Percentiles rank a stretch among this genome's conserved stretches.
phyloP scores from a whole-genome alignment of 1,284 basidiomycete genomes.

The Wolfiporia cocos region DNA sequence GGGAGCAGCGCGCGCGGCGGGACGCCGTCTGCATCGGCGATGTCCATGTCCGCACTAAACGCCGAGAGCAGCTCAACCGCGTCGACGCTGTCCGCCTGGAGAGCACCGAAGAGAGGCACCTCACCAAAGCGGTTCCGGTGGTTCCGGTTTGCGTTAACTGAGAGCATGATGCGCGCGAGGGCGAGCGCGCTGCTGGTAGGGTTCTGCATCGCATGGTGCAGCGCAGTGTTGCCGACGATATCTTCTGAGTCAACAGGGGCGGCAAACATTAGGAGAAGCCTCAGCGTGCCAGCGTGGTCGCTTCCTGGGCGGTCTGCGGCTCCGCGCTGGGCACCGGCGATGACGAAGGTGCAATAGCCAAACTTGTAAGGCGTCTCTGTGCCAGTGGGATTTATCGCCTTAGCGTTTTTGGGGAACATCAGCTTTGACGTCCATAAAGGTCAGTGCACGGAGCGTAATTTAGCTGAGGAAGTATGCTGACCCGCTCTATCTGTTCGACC shows the following conservation, averaged over 20 bases:
- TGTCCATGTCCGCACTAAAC: conserved; percentile 38
- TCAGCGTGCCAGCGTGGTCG: conserved; percentile 32
- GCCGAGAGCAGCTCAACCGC: conserved; percentile 44
- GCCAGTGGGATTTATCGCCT: conserved; percentile 34
- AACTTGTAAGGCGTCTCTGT: conserved; percentile 41
- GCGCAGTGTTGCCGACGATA: conserved; percentile 42
- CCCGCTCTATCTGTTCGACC: conserved; percentile 25
- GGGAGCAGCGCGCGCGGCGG: conserved; percentile 28
- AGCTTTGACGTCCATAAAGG: conserved; percentile 21
- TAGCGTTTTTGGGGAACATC: conserved; percentile 30
- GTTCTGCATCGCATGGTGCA: conserved; percentile 37
- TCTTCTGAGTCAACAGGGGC: conserved; percentile 37
- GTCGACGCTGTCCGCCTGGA: conserved; percentile 28
- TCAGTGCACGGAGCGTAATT: background rate
- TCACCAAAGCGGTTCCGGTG: conserved; percentile 39
- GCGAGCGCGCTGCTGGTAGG: conserved; percentile 12
- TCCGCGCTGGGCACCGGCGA: conserved; percentile 38
- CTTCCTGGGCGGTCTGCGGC: conserved; percentile 3
- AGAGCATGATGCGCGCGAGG: conserved; percentile 33
- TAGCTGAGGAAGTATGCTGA: conserved; percentile 10
- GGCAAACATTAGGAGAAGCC: conserved; percentile 37
- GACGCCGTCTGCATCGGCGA: conserved; percentile 40
- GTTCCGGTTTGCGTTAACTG: conserved; percentile 33
- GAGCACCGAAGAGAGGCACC: conserved; percentile 33
- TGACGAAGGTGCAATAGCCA: conserved; percentile 38